phyloP scores from a whole-genome alignment of 306 rosid species.

The Phaseolus lunatus region DNA sequence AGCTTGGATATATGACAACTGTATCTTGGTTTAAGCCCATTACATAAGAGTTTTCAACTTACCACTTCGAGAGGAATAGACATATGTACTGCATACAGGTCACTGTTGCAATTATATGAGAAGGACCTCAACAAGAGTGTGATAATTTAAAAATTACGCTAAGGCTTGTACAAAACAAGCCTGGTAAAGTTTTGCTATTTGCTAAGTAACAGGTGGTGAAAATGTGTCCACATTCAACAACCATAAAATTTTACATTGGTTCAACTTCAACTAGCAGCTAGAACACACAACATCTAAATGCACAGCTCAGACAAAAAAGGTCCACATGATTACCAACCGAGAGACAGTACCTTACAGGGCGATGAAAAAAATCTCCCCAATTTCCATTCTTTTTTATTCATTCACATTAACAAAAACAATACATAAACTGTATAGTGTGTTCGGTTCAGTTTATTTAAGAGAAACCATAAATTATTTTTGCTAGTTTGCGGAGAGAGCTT shows the following conservation, averaged over 20 bases:
- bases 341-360: slow-evolving; percentile 17
- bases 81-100: slow-evolving; percentile 23
- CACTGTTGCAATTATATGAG: slow-evolving; percentile 21
- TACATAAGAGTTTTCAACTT: background rate
- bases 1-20: background rate
- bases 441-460: background rate
- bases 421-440: background rate
- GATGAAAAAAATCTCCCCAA: background rate
- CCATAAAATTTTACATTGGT: background rate
- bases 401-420: slow-evolving; percentile 10
- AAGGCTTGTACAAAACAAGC: slow-evolving; percentile 7
- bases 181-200: background rate
- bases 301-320: slow-evolving; percentile 10
- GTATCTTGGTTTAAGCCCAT: slow-evolving; percentile 6
- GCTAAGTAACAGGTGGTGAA: background rate
- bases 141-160: slow-evolving; percentile 4
- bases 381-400: background rate
- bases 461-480: background rate
- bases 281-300: background rate
- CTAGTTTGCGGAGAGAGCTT: background rate
- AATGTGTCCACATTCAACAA: background rate
- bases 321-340: slow-evolving; percentile 29
- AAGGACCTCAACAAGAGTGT: slow-evolving; percentile 6
- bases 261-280: background rate
- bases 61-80: slow-evolving; percentile 29